These are phyloP conservation scores for Cucurbitaria berberidis DNA, from an alignment of 2,329 filamentous ascomycete species.

Conservation along the genomic window DNA sequence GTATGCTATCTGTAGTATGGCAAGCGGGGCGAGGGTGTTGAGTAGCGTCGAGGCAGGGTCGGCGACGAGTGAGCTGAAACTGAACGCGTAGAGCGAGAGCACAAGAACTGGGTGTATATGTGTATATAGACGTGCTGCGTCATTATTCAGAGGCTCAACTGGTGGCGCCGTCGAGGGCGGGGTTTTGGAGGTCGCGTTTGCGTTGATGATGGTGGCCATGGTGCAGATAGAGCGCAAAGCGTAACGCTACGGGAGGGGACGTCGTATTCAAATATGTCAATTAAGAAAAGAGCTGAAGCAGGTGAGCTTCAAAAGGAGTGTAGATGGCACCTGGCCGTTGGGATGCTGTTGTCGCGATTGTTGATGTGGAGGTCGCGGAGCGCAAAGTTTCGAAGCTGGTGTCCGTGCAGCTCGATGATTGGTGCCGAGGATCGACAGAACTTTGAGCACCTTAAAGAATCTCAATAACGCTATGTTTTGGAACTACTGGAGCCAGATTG, in stretches of 20 bases:
- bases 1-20: constrained; percentile 67
- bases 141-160: constrained; percentile 55
- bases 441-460: constrained; percentile 21
- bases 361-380: constrained; percentile 22
- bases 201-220: constrained; percentile 33
- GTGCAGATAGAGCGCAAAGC: constrained; percentile 1
- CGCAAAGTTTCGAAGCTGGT: constrained; percentile 16
- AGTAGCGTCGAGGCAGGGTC: constrained; percentile 71
- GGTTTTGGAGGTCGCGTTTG: constrained; percentile 26
- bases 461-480: neutral
- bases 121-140: constrained; percentile 62
- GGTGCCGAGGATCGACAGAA: constrained; percentile 7
- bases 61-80: constrained; percentile 70
- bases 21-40: constrained; percentile 66
- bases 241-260: neutral
- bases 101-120: constrained; percentile 73
- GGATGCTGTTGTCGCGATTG: constrained; percentile 9
- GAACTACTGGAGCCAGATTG: neutral
- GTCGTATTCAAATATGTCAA: neutral
- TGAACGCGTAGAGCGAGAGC: constrained; percentile 66
- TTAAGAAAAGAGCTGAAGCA: neutral
- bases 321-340: constrained; percentile 26
- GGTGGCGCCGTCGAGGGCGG: constrained; percentile 42
- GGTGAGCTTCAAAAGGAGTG: constrained; percentile 18
- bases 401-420: constrained; percentile 24